Evolutionary conservation across 495 filamentous ascomycete species (phyloP).

Genomic region (Daldinia bambusicola): DNA sequence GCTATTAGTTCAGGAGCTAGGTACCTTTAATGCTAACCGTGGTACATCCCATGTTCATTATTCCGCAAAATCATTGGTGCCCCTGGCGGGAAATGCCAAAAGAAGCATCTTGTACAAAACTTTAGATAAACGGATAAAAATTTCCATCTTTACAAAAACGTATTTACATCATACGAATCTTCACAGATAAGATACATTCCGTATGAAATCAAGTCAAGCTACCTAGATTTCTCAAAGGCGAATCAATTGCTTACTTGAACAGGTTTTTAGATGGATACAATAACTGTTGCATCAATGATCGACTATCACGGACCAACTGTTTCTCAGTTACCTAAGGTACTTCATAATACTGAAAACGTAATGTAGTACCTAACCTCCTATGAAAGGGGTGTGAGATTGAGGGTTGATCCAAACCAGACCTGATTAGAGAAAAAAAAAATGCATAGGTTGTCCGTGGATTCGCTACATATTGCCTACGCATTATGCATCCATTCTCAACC

Average conservation of each 20-base stretch:
- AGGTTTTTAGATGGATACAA: constrained; percentile 14
- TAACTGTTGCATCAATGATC: constrained; percentile 40
- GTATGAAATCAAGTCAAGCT: constrained; percentile 8
- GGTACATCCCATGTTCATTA: not conserved
- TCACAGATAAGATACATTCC: not conserved
- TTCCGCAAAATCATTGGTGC: constrained; percentile 13
- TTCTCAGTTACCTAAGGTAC: not conserved
- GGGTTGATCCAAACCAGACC: constrained; percentile 22
- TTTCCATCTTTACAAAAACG: not conserved
- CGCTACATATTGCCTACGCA: not conserved
- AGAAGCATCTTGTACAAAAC: not conserved
- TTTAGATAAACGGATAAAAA: not conserved
- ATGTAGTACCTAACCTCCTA: no score
- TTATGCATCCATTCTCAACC: not conserved
- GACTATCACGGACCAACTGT: constrained; percentile 18
- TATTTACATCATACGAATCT: not conserved
- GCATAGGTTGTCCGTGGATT: not conserved
- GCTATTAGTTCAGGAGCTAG: constrained; percentile 12
- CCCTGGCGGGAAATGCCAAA: constrained; percentile 12
- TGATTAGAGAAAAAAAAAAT: constrained; percentile 7
- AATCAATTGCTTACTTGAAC: constrained; percentile 1
- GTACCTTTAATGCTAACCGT: not conserved
- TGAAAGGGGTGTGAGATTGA: constrained; percentile 24
- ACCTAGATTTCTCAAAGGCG: not conserved
- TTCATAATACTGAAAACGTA: no score